phyloP scores from a whole-genome alignment of 2,329 filamentous ascomycete species.

The Microsporum canis region DNA sequence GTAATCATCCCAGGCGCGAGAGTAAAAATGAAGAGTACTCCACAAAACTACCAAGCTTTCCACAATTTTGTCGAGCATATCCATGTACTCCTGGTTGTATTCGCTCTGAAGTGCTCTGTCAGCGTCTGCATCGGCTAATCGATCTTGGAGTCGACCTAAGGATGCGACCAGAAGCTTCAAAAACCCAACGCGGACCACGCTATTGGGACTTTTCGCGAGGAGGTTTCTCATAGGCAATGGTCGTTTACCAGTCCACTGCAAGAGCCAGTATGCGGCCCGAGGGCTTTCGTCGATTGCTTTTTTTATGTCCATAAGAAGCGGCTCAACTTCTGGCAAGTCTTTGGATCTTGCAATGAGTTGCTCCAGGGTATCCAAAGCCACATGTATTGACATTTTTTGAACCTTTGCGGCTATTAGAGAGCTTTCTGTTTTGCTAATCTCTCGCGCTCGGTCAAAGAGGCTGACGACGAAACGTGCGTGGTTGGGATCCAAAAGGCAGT shows the following conservation, averaged over 20 bases:
- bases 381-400: constrained; percentile 34
- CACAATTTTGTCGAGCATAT: constrained; percentile 28
- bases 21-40: constrained; percentile 49
- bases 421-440: constrained; percentile 34
- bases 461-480: constrained; percentile 57
- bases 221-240: constrained; percentile 52
- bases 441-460: constrained; percentile 48
- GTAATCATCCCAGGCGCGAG: constrained; percentile 64
- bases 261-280: constrained; percentile 47
- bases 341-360: constrained; percentile 63
- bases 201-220: constrained; percentile 50
- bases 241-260: constrained; percentile 50
- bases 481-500: constrained; percentile 64
- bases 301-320: constrained; percentile 43
- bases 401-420: constrained; percentile 40
- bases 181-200: constrained; percentile 43
- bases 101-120: constrained; percentile 17
- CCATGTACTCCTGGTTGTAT: constrained; percentile 21
- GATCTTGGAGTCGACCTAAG: constrained; percentile 43
- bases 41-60: constrained; percentile 47
- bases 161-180: constrained; percentile 43
- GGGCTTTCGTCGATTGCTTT: constrained; percentile 42
- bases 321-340: constrained; percentile 52
- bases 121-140: constrained; percentile 17
- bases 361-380: constrained; percentile 53